Percentiles rank a stretch among this genome's conserved stretches.
Conservation (phyloP, 805 yeast genomes). For the Yarrowia porcina region DNA sequence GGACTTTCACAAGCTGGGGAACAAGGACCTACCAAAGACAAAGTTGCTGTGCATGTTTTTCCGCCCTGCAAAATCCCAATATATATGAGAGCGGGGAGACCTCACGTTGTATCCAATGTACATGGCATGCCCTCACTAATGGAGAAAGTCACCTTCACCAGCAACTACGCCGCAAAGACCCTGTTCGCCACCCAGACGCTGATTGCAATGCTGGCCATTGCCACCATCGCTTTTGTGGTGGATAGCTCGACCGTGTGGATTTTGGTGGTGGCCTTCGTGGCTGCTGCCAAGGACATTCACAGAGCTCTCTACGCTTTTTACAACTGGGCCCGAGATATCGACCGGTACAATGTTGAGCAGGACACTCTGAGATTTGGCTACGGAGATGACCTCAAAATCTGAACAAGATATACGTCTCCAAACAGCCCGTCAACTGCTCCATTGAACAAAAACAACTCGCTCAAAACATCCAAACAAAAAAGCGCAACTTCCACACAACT, state of each 20-base stretch:
- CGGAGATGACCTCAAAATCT: conserved; percentile 8
- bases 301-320: conserved; percentile 22
- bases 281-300: conserved; percentile 21
- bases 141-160: conserved; percentile 24
- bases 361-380: conserved; percentile 14
- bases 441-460: too few relatives aligned
- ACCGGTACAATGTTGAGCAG: conserved; percentile 20
- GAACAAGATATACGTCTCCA: too few relatives aligned
- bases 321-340: conserved; percentile 22
- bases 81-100: conserved; percentile 19
- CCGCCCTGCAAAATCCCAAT: neutral
- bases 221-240: conserved; percentile 21
- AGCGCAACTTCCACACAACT: too few relatives aligned
- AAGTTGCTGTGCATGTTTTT: conserved; percentile 15
- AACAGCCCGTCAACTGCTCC: too few relatives aligned
- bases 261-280: conserved; percentile 8
- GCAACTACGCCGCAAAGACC: conserved; percentile 25
- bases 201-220: conserved; percentile 20
- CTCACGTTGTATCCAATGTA: too few relatives aligned
- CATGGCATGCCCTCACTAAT: conserved; percentile 20
- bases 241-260: conserved; percentile 18
- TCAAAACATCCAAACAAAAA: too few relatives aligned
- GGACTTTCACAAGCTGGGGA: conserved; percentile 23
- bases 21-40: neutral
- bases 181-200: conserved; percentile 20